Conservation (phyloP, 108 stramenopile species). For the Cyclostephanos tholiformis region DNA sequence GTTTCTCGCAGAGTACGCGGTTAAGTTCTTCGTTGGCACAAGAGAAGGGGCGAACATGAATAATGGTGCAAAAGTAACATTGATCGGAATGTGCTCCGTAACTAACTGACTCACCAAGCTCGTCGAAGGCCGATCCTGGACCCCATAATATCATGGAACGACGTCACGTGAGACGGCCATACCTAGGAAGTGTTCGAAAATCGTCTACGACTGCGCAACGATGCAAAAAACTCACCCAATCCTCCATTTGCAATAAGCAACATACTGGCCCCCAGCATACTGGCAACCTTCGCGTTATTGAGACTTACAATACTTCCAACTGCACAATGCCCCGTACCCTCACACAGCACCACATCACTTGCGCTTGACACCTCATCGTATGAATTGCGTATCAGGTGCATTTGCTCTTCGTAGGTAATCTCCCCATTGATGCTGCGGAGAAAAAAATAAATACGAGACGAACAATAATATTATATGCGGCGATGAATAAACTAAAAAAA, state of each 20-base stretch:
- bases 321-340: conserved; percentile 97
- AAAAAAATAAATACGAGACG: too few species aligned
- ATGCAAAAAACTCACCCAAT: conserved; percentile 60
- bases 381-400: conserved; percentile 59
- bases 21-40: conserved; percentile 68
- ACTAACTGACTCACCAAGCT: conserved; percentile 58
- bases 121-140: conserved; percentile 88
- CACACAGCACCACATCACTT: conserved; percentile 79
- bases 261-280: conserved; percentile 87
- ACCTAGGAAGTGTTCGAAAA: not conserved
- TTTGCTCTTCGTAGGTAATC: conserved; percentile 67
- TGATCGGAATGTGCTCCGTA: not conserved
- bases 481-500: not conserved
- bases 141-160: not conserved
- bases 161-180: not conserved
- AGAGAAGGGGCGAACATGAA: not conserved
- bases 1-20: conserved; percentile 80
- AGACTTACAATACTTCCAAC: conserved; percentile 94
- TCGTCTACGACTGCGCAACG: not conserved
- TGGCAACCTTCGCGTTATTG: conserved; percentile 94
- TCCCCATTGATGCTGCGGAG: conserved; percentile 73
- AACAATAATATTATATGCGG: not conserved
- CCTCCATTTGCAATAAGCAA: conserved; percentile 93
- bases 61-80: not conserved
- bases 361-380: conserved; percentile 56